Conservation (phyloP, 306 rosid species). For the Pyrus pyrifolia region DNA sequence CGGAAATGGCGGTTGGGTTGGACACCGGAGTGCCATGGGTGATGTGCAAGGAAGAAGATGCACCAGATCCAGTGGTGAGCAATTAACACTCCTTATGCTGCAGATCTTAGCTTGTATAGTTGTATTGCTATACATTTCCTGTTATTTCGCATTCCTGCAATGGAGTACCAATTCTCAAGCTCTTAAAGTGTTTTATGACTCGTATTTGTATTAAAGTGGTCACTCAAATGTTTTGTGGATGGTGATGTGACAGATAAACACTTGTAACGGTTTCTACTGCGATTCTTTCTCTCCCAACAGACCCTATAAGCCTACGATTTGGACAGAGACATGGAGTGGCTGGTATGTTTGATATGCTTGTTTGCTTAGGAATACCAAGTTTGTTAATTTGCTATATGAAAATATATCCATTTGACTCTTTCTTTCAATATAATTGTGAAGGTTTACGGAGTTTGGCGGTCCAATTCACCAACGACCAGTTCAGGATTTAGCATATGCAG, state of each 20-base stretch:
- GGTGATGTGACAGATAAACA: constrained; percentile 64
- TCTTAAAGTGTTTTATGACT: neutral
- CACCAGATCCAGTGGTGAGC: constrained; percentile 98
- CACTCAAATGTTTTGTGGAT: constrained; percentile 21
- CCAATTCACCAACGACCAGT: constrained; percentile 84
- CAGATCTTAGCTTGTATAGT: neutral
- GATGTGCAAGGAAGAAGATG: constrained; percentile 99
- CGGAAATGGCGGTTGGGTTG: constrained; percentile 88
- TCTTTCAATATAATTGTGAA: constrained; percentile 24
- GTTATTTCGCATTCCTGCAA: neutral
- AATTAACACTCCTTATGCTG: constrained; percentile 10
- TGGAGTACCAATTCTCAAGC: neutral
- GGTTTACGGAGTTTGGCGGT: constrained; percentile 96
- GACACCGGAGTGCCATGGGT: constrained; percentile 98
- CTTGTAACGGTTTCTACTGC: constrained; percentile 96
- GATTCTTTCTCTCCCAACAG: constrained; percentile 83
- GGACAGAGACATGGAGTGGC: constrained; percentile 99
- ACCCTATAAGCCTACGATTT: constrained; percentile 86
- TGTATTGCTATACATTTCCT: neutral
- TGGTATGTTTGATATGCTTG: constrained; percentile 48
- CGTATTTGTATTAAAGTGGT: neutral
- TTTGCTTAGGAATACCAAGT: constrained; percentile 7
- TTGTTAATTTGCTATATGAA: neutral
- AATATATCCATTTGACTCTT: neutral
- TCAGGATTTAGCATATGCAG: constrained; percentile 94